Conservation (phyloP, 2,329 filamentous ascomycete genomes). For the Clonostachys chloroleuca region DNA sequence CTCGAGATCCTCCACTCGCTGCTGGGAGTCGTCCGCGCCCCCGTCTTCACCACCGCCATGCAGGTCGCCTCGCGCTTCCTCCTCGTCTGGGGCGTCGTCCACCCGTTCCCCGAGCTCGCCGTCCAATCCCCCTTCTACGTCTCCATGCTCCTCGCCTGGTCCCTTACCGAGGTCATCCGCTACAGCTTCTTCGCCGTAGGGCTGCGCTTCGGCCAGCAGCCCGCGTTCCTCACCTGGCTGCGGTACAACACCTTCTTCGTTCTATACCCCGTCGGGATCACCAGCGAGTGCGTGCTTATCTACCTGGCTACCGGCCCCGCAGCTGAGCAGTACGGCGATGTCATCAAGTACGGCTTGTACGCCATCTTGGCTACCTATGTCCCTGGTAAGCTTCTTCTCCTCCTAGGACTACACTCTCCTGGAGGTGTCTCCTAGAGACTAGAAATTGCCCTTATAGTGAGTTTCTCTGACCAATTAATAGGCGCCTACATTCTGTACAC, state of each 20-base stretch:
- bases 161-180: conserved; percentile 84
- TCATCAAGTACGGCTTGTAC: conserved; percentile 56
- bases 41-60: conserved; percentile 80
- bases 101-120: conserved; percentile 66
- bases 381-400: conserved; percentile 56
- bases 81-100: conserved; percentile 82
- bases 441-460: background rate
- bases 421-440: background rate
- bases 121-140: conserved; percentile 56
- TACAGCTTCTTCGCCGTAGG: conserved; percentile 87
- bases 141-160: conserved; percentile 84
- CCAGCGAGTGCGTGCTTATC: conserved; percentile 80
- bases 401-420: too few species aligned
- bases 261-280: conserved; percentile 88
- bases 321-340: conserved; percentile 28
- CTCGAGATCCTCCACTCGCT: conserved; percentile 82
- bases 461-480: conserved; percentile 7
- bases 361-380: conserved; percentile 71
- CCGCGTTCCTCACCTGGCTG: conserved; percentile 69
- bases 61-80: conserved; percentile 85
- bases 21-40: conserved; percentile 77
- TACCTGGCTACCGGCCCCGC: conserved; percentile 64
- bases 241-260: conserved; percentile 91
- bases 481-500: conserved; percentile 83
- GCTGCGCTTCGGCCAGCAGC: conserved; percentile 54